phyloP scores from a whole-genome alignment of 495 filamentous ascomycete genomes.

The Cercophora scortea region DNA sequence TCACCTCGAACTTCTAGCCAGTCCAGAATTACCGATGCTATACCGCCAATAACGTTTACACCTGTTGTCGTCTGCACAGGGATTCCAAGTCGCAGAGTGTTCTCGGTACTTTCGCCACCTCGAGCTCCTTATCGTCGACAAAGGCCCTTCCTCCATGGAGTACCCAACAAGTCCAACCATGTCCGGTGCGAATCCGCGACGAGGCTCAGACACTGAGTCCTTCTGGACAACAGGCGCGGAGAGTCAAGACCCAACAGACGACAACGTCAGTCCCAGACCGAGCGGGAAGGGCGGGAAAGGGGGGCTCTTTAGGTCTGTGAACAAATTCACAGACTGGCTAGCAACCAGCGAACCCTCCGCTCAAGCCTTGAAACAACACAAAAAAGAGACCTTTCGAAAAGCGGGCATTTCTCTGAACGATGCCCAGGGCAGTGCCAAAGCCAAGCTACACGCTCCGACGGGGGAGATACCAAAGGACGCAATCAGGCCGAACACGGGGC shows the following conservation, averaged over 20 bases:
- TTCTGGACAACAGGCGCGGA: background rate
- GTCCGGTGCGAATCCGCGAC: background rate
- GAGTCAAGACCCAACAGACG: too few species aligned
- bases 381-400: constrained; percentile 26
- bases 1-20: too few species aligned
- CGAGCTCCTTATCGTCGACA: too few species aligned
- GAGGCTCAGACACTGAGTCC: background rate
- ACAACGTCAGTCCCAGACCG: too few species aligned
- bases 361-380: constrained; percentile 30
- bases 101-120: too few species aligned
- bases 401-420: constrained; percentile 24
- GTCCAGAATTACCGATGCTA: too few species aligned
- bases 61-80: too few species aligned
- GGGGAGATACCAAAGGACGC: constrained; percentile 28
- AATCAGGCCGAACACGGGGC: constrained; percentile 21
- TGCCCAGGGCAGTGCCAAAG: constrained; percentile 19
- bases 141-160: too few species aligned
- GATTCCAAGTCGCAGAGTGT: too few species aligned
- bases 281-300: background rate
- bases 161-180: too few species aligned
- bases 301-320: constrained; percentile 8
- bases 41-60: too few species aligned
- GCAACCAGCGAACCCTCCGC: constrained; percentile 32
- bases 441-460: constrained; percentile 22
- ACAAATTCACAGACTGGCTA: constrained; percentile 34